Evolutionary conservation across 2,329 filamentous ascomycete species (phyloP).

Genomic region (Akanthomyces uredinophilus): DNA sequence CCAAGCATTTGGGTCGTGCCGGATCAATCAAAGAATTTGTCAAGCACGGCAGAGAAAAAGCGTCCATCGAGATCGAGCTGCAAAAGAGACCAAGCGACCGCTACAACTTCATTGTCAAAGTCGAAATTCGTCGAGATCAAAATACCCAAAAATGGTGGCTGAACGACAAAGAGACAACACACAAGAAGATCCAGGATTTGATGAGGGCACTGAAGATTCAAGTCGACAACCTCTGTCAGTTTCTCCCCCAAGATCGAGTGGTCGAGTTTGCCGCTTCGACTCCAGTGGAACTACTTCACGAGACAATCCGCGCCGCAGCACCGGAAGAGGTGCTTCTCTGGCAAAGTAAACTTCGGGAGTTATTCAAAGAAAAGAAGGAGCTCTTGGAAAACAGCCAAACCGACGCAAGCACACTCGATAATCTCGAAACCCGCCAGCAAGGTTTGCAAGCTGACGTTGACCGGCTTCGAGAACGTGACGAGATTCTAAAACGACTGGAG

Average conservation of each 20-base stretch:
- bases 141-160: slow-evolving; percentile 77
- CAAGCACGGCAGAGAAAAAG: slow-evolving; percentile 76
- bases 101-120: slow-evolving; percentile 66
- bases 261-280: slow-evolving; percentile 85
- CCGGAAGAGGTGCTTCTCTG: slow-evolving; percentile 72
- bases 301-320: slow-evolving; percentile 85
- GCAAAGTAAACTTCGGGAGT: slow-evolving; percentile 68
- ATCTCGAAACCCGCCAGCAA: slow-evolving; percentile 67
- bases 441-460: slow-evolving; percentile 78
- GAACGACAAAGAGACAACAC: slow-evolving; percentile 58
- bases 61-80: slow-evolving; percentile 86
- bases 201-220: slow-evolving; percentile 77
- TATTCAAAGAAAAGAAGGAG: slow-evolving; percentile 64
- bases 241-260: slow-evolving; percentile 91
- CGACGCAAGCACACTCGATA: slow-evolving; percentile 58
- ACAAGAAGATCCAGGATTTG: slow-evolving; percentile 62
- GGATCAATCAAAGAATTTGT: slow-evolving; percentile 85
- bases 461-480: slow-evolving; percentile 68
- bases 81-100: slow-evolving; percentile 55
- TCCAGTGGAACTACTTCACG: slow-evolving; percentile 73
- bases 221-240: slow-evolving; percentile 96
- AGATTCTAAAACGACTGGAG: slow-evolving; percentile 58
- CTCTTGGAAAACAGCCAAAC: slow-evolving; percentile 52
- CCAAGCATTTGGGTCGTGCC: slow-evolving; percentile 78
- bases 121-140: slow-evolving; percentile 74